A percentile compares a stretch with the other conserved stretches of the same genome.
These are phyloP conservation scores for Sugiyamaella smithiae DNA, from an alignment of 805 yeast species.

Conservation along the genomic window DNA sequence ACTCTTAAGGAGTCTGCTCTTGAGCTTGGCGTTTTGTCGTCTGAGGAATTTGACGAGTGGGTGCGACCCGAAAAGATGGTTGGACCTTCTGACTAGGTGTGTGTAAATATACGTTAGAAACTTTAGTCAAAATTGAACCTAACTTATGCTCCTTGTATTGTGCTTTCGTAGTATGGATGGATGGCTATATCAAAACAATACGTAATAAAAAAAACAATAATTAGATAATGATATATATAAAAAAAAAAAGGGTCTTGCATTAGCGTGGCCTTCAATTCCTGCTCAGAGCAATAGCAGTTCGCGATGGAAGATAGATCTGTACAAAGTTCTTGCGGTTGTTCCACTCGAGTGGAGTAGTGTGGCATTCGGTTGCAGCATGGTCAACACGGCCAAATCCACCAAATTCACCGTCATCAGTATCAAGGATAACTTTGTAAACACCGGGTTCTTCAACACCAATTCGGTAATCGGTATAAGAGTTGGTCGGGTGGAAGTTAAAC, in stretches of 20 bases:
- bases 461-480: slow-evolving; percentile 81
- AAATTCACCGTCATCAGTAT: slow-evolving; percentile 64
- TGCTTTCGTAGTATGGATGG: too few relatives aligned
- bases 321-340: slow-evolving; percentile 71
- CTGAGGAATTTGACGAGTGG: slow-evolving; percentile 91
- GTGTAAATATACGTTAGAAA: background rate
- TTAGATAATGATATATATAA: background rate
- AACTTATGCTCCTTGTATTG: too few relatives aligned
- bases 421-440: slow-evolving; percentile 66
- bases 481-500: slow-evolving; percentile 85
- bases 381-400: slow-evolving; percentile 84
- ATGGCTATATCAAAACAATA: too few relatives aligned
- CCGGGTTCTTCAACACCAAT: slow-evolving; percentile 87
- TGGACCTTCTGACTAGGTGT: slow-evolving; percentile 62
- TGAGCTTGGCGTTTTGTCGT: slow-evolving; percentile 79
- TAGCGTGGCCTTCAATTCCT: slow-evolving; percentile 36
- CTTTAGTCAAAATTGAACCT: too few relatives aligned
- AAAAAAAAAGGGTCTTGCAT: slow-evolving; percentile 43
- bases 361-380: slow-evolving; percentile 48
- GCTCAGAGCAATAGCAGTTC: slow-evolving; percentile 66
- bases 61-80: slow-evolving; percentile 98
- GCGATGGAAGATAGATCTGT: slow-evolving; percentile 76
- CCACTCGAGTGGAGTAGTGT: slow-evolving; percentile 77
- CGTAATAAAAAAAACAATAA: background rate
- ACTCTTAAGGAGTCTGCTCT: slow-evolving; percentile 93